Conservation (phyloP, 73 alveolate genomes). For the Stentor roeselii region DNA sequence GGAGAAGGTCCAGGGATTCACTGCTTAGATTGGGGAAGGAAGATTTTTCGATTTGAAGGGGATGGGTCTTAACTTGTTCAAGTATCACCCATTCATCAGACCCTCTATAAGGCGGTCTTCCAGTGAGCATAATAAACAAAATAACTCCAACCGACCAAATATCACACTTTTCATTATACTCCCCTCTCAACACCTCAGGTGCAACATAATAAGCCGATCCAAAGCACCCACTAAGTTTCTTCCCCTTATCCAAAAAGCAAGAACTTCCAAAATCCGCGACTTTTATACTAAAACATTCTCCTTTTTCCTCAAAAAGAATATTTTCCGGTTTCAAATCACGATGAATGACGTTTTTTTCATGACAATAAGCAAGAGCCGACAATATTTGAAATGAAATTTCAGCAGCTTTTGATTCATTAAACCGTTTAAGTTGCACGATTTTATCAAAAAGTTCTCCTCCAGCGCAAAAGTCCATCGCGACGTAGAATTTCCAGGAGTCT, state of each 20-base stretch:
- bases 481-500: constrained; percentile 44
- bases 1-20: constrained; percentile 67
- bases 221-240: constrained; percentile 50
- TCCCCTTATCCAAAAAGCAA: constrained; percentile 51
- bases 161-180: constrained; percentile 73
- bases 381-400: constrained; percentile 60
- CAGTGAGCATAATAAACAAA: constrained; percentile 58
- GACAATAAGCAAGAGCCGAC: constrained; percentile 76
- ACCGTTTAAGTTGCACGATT: constrained; percentile 28
- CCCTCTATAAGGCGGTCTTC: constrained; percentile 76
- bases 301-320: constrained; percentile 54
- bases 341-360: constrained; percentile 65
- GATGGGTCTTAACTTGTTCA: constrained; percentile 35
- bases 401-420: constrained; percentile 35
- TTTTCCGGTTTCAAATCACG: constrained; percentile 82
- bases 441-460: constrained; percentile 68
- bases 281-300: constrained; percentile 27
- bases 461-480: constrained; percentile 60
- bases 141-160: constrained; percentile 61
- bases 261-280: constrained; percentile 78
- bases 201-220: constrained; percentile 85
- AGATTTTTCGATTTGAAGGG: constrained; percentile 20
- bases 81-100: constrained; percentile 37
- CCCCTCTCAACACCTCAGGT: constrained; percentile 69
- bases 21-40: constrained; percentile 45